Percentiles rank a stretch among this genome's conserved stretches.
Conservation (phyloP, 2,329 filamentous ascomycete genomes). For the Akanthomyces uredinophilus region DNA sequence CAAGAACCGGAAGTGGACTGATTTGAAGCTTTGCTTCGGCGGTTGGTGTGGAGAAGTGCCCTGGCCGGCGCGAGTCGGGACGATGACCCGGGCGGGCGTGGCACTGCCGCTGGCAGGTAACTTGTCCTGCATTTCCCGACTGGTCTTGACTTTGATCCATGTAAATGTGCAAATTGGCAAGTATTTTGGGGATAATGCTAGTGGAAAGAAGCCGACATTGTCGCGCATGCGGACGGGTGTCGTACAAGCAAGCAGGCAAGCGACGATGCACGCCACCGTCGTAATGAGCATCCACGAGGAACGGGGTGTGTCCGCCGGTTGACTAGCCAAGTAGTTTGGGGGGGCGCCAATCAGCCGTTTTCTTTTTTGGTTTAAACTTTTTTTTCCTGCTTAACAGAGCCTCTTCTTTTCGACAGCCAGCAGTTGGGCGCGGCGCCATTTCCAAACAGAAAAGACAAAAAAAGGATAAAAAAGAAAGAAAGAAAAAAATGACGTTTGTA, state of each 20-base stretch:
- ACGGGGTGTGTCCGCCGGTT: not conserved
- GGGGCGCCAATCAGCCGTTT: not conserved
- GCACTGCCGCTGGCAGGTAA: not conserved
- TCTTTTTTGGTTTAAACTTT: not conserved
- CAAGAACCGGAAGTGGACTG: not conserved
- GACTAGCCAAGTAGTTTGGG: not conserved
- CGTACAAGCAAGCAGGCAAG: not conserved
- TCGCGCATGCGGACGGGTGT: not conserved
- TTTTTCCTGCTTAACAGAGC: no score
- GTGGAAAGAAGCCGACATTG: not conserved
- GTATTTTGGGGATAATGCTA: no score
- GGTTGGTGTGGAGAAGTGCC: not conserved
- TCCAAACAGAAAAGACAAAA: not conserved
- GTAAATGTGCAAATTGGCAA: no score
- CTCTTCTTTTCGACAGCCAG: no score
- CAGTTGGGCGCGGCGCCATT: no score
- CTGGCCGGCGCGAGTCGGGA: constrained; percentile 6
- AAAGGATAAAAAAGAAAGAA: not conserved
- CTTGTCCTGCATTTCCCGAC: not conserved
- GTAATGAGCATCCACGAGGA: not conserved
- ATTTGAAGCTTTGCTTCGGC: not conserved
- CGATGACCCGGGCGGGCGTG: not conserved
- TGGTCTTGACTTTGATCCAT: not conserved
- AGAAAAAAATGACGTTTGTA: not conserved
- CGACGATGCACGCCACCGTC: no score